Evolutionary conservation across 2,329 filamentous ascomycete genomes (phyloP), one percentile per base, ranked within the genome.

Genomic region (Aureobasidium musti): DNA sequence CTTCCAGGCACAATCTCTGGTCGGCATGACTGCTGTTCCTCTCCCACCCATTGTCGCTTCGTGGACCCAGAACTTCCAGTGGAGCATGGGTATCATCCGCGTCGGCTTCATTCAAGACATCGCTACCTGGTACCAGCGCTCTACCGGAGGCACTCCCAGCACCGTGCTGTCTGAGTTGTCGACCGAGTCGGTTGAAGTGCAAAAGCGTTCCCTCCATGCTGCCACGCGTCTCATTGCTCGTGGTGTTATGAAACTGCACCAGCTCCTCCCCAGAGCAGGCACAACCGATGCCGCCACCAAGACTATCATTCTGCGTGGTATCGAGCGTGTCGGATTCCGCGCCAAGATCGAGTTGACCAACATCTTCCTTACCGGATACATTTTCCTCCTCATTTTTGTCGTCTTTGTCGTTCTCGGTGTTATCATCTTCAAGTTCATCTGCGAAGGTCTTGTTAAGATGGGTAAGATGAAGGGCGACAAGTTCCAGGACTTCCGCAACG

Each of bases 11-110:
- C 93, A 97, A 79, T 93, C 94, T 30, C 92, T 97, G 78, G 83
- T 97, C 73, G 93, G 93, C 70, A 89, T 97, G 78, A 91, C 89
- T 64, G 86, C 89, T 23, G 89, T 97, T 17, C 83, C 84, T 53
- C 85, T 97, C 64, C 94, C 94, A 11, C 94, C 94, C 0, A 91
- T 97, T 68, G 94, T 96, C 64, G 85, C 91, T 73, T 86, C 93
- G 0, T 98, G 94, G 94, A 97, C 93, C 1, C 93, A 97, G 80
- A 94, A 97, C 79, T 97, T 98, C 81, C 91, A 96, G 76, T 98
- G 94, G 94, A 96, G 90, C 74, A 95, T 98, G 91, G 94, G 94
- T 72, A 92, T 98, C 73, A 96, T 98, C 73, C 86, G 86, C 61
- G 84, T 97, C 49, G 83, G 82, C n/a, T 97, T 96, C 77, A 86